phyloP scores from a whole-genome alignment of 2,329 filamentous ascomycete genomes.

The Penicillium sp. region DNA sequence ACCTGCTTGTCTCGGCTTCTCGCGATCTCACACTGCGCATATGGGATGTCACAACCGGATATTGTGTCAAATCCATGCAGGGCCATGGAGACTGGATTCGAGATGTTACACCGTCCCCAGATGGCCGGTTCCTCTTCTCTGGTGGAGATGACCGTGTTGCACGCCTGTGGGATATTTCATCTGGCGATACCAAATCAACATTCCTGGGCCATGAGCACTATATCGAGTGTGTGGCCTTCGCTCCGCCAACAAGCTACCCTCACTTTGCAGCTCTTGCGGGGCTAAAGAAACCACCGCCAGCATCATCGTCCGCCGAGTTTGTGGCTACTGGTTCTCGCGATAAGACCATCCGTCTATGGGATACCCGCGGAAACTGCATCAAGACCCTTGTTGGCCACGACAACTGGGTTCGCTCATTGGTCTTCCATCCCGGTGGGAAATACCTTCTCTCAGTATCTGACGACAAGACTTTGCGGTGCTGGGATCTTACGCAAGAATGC shows the following conservation, averaged over 20 bases:
- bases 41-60: constrained; percentile 92
- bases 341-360: constrained; percentile 88
- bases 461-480: constrained; percentile 89
- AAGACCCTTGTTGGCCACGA: constrained; percentile 85
- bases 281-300: constrained; percentile 74
- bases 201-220: constrained; percentile 84
- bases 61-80: constrained; percentile 83
- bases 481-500: constrained; percentile 87
- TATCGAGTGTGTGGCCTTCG: constrained; percentile 82
- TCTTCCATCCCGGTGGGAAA: constrained; percentile 89
- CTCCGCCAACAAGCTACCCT: constrained; percentile 74
- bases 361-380: constrained; percentile 76
- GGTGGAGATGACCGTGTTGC: constrained; percentile 79
- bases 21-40: constrained; percentile 80
- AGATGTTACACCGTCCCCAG: constrained; percentile 75
- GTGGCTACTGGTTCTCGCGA: constrained; percentile 86
- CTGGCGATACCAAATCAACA: constrained; percentile 71
- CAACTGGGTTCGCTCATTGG: constrained; percentile 84
- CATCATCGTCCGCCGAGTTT: constrained; percentile 76
- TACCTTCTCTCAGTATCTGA: constrained; percentile 83
- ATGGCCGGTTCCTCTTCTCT: constrained; percentile 79
- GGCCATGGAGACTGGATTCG: constrained; percentile 91
- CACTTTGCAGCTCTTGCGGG: constrained; percentile 75
- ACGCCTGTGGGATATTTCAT: constrained; percentile 78
- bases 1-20: constrained; percentile 81